Evolutionary conservation across 805 yeast species (phyloP).

Genomic region (Yarrowia porcina): DNA sequence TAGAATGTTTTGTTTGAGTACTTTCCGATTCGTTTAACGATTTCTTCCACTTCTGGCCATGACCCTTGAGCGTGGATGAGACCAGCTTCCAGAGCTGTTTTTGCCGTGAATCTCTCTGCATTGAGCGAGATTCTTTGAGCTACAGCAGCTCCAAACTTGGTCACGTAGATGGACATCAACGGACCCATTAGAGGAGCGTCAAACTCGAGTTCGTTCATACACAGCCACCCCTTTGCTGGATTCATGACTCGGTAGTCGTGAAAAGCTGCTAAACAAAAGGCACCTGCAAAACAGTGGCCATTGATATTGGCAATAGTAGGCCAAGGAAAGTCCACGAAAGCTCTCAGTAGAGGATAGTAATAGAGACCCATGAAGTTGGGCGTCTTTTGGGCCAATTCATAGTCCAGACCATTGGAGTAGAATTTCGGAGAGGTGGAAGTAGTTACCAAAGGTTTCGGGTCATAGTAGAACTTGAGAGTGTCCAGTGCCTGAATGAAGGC

Average conservation of each 20-base stretch:
- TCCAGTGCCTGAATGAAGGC: slow-evolving; percentile 39
- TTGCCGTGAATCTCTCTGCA: slow-evolving; percentile 39
- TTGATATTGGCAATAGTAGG: slow-evolving; percentile 43
- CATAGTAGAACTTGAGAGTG: slow-evolving; percentile 33
- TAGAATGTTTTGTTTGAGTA: slow-evolving; percentile 1
- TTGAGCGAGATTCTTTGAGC: slow-evolving; percentile 37
- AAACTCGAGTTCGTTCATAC: slow-evolving; percentile 43
- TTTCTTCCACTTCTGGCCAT: slow-evolving; percentile 36
- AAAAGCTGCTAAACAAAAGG: slow-evolving; percentile 40
- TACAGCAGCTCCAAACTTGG: slow-evolving; percentile 34
- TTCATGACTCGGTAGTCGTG: slow-evolving; percentile 44
- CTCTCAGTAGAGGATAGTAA: slow-evolving; percentile 38
- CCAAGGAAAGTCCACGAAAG: slow-evolving; percentile 40
- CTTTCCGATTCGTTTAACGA: slow-evolving; percentile 31
- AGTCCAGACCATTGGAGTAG: slow-evolving; percentile 42
- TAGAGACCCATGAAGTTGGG: slow-evolving; percentile 37
- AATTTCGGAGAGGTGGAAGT: slow-evolving; percentile 41
- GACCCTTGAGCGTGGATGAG: slow-evolving; percentile 39
- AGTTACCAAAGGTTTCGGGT: slow-evolving; percentile 38
- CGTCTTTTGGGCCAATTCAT: slow-evolving; percentile 38
- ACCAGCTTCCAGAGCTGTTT: slow-evolving; percentile 34
- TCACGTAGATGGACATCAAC: slow-evolving; percentile 39
- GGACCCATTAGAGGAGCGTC: slow-evolving; percentile 42
- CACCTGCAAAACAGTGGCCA: slow-evolving; percentile 45
- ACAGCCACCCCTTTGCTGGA: slow-evolving; percentile 39